These are phyloP conservation scores for Phytophthora sansomeana DNA, from an alignment of 352 stramenopile species.

Conservation along the genomic window DNA sequence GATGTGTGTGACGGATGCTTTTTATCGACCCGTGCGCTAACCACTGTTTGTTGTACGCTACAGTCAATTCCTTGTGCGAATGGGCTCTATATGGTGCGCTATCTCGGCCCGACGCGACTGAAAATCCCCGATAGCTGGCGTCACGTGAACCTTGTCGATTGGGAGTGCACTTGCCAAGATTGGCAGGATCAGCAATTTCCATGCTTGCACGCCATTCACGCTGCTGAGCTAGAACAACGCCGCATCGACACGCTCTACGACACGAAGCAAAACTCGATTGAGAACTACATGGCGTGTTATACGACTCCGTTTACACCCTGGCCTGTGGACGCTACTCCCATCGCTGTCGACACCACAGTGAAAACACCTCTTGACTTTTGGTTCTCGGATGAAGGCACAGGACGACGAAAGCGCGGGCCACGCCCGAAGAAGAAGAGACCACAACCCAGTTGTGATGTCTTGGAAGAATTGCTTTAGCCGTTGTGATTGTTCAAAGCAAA, in stretches of 20 bases:
- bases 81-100: constrained; percentile 82
- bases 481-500: constrained; percentile 1
- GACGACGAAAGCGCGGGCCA: constrained; percentile 70
- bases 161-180: constrained; percentile 83
- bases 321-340: constrained; percentile 60
- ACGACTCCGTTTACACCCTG: constrained; percentile 64
- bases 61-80: constrained; percentile 85
- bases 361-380: constrained; percentile 76
- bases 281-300: constrained; percentile 72
- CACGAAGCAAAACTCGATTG: constrained; percentile 71
- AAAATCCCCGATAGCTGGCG: constrained; percentile 78
- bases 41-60: constrained; percentile 6
- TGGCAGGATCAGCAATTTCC: constrained; percentile 84
- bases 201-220: constrained; percentile 80
- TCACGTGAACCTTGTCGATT: constrained; percentile 77
- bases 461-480: not conserved
- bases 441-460: not conserved
- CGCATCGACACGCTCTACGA: constrained; percentile 82
- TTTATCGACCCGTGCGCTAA: constrained; percentile 4
- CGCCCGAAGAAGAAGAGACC: constrained; percentile 49
- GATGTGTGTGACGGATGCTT: constrained; percentile 6
- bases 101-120: constrained; percentile 58
- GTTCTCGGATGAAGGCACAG: constrained; percentile 59
- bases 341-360: constrained; percentile 50
- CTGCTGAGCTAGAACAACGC: constrained; percentile 71